These are phyloP conservation scores for Entonaema liquescens DNA, from an alignment of 495 filamentous ascomycete genomes.

Conservation along the genomic window DNA sequence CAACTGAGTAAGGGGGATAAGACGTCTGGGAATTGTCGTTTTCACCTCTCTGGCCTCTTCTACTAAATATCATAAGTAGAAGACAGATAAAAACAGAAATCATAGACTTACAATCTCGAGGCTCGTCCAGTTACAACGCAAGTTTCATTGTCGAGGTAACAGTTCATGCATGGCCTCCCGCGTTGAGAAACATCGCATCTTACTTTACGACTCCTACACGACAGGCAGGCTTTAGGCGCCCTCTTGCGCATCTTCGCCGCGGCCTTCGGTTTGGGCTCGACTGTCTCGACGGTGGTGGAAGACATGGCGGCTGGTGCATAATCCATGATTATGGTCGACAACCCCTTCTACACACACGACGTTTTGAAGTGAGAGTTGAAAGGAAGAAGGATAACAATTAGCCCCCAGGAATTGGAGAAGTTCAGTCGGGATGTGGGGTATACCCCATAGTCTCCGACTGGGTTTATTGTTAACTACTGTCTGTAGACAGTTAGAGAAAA, in stretches of 20 bases:
- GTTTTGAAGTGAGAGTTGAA: conserved; percentile 1
- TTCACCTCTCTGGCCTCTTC: conserved; percentile 38
- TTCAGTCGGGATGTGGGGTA: conserved; percentile 45
- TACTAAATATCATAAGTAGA: conserved; percentile 41
- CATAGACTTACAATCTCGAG: conserved; percentile 48
- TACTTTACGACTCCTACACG: conserved; percentile 61
- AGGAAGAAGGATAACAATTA: conserved; percentile 19
- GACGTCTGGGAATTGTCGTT: conserved; percentile 36
- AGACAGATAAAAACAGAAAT: conserved; percentile 29
- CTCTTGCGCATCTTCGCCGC: conserved; percentile 48
- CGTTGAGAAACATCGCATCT: conserved; percentile 61
- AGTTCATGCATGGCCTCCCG: conserved; percentile 60
- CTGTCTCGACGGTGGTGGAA: conserved; percentile 25
- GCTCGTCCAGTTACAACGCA: conserved; percentile 53
- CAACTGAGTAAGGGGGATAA: conserved; percentile 33
- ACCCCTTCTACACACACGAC: conserved; percentile 5
- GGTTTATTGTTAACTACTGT: not conserved
- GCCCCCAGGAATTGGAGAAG: conserved; percentile 41
- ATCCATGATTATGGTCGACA: conserved; percentile 27
- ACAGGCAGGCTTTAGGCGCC: conserved; percentile 58
- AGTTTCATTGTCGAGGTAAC: conserved; percentile 50
- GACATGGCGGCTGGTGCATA: conserved; percentile 30
- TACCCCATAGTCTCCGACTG: conserved; percentile 23
- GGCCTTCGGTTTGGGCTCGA: conserved; percentile 38
- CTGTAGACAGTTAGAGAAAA: conserved; percentile 6